Conservation (phyloP, 176 grass and related monocot genomes). For the Paspalum notatum region DNA sequence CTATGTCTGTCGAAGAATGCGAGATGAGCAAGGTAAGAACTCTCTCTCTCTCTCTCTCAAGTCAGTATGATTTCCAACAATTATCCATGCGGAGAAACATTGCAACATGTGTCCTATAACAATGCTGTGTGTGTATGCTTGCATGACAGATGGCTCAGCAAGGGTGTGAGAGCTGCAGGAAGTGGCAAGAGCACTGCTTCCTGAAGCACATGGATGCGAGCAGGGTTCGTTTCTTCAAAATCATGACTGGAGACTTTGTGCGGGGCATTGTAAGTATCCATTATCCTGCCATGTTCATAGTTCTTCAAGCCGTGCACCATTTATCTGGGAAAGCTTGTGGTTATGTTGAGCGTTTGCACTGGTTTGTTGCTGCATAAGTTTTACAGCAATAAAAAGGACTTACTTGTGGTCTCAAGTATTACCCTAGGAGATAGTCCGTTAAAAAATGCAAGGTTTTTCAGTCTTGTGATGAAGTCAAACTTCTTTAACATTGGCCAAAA, state of each 20-base stretch:
- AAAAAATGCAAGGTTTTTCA: too few relatives aligned
- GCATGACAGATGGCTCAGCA: constrained; percentile 27
- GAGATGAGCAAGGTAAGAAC: constrained; percentile 25
- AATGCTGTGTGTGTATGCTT: neutral
- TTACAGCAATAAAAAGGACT: neutral
- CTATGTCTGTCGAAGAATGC: neutral
- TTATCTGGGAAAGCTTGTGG: neutral
- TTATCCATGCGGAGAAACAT: neutral
- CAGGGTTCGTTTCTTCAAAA: constrained; percentile 37
- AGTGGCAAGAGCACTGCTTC: constrained; percentile 51
- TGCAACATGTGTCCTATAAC: neutral
- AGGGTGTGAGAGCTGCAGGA: constrained; percentile 37
- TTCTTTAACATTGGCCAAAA: too few relatives aligned
- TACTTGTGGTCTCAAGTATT: neutral
- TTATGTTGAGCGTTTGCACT: neutral
- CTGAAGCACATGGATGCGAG: constrained; percentile 44
- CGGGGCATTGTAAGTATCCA: constrained; percentile 37
- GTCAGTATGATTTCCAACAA: neutral
- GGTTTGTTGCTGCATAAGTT: neutral
- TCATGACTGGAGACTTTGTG: constrained; percentile 40
- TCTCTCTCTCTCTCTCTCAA: neutral
- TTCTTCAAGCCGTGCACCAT: neutral
- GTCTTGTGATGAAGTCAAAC: too few relatives aligned
- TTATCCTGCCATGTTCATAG: neutral
- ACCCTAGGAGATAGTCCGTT: neutral